phyloP scores from a whole-genome alignment of 306 rosid species.

The Lathyrus sativus region DNA sequence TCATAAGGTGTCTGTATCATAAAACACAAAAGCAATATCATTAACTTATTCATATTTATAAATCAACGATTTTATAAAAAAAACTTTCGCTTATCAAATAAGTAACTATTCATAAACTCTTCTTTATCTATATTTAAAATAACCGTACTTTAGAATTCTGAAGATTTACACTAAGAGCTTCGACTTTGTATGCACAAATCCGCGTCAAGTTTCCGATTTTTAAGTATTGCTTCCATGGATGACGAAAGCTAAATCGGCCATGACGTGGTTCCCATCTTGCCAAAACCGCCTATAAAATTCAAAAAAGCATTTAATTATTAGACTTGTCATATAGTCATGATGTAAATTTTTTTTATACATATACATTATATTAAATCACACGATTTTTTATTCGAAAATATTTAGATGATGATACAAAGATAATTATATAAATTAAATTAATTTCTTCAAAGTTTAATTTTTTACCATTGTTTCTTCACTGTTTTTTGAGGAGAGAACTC shows the following conservation, averaged over 20 bases:
- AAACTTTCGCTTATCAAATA: background rate
- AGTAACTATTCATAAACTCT: too few relatives aligned
- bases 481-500: conserved; percentile 52
- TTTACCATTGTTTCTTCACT: conserved; percentile 54
- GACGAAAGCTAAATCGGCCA: conserved; percentile 52
- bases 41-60: too few relatives aligned
- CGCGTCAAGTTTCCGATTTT: conserved; percentile 49
- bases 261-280: conserved; percentile 73
- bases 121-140: too few relatives aligned
- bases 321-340: background rate
- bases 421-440: background rate
- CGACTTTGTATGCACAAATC: conserved; percentile 54
- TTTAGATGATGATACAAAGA: background rate
- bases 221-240: conserved; percentile 69
- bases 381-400: background rate
- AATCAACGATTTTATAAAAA: too few relatives aligned
- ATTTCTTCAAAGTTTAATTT: background rate
- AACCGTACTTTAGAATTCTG: background rate
- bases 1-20: conserved; percentile 38
- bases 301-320: background rate
- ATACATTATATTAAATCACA: background rate
- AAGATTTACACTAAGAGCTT: conserved; percentile 52
- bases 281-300: conserved; percentile 46
- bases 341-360: background rate
- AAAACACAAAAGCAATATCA: background rate